These are phyloP conservation scores for Metschnikowia lachancei DNA, from an alignment of 805 yeast species.

Conservation along the genomic window DNA sequence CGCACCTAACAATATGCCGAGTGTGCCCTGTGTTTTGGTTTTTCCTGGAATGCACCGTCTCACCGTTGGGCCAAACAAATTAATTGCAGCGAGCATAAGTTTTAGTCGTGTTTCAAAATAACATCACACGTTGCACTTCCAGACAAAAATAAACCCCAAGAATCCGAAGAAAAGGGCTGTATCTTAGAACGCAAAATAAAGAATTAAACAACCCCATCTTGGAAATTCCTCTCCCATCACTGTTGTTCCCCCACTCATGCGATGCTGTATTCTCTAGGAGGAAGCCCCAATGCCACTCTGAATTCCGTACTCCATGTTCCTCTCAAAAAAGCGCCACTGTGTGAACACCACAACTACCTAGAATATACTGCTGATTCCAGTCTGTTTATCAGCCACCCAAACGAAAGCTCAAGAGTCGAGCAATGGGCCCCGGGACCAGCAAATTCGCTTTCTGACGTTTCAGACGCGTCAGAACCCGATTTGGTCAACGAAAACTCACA, in stretches of 20 bases:
- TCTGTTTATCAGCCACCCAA: slow-evolving; percentile 20
- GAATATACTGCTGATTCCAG: slow-evolving; percentile 18
- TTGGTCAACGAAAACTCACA: background rate
- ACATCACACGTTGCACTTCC: background rate
- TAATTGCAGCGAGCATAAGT: background rate
- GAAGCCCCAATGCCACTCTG: slow-evolving; percentile 1
- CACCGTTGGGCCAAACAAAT: slow-evolving; percentile 2
- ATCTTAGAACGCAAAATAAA: background rate
- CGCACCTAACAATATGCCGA: background rate
- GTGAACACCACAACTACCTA: background rate
- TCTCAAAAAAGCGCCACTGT: background rate
- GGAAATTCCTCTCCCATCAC: background rate
- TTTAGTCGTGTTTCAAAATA: background rate
- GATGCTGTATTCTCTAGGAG: slow-evolving; percentile 6
- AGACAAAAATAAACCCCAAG: no score
- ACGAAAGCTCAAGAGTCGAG: background rate
- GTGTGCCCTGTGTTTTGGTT: no score
- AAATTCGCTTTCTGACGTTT: background rate
- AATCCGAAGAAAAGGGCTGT: no score
- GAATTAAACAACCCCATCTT: background rate
- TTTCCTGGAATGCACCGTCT: background rate
- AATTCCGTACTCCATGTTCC: background rate
- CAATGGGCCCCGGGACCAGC: background rate
- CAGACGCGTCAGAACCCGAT: slow-evolving; percentile 6
- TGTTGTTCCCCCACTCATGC: background rate